These are phyloP conservation scores for Epichloe hybrida DNA, from an alignment of 2,329 filamentous ascomycete genomes.

Conservation along the genomic window DNA sequence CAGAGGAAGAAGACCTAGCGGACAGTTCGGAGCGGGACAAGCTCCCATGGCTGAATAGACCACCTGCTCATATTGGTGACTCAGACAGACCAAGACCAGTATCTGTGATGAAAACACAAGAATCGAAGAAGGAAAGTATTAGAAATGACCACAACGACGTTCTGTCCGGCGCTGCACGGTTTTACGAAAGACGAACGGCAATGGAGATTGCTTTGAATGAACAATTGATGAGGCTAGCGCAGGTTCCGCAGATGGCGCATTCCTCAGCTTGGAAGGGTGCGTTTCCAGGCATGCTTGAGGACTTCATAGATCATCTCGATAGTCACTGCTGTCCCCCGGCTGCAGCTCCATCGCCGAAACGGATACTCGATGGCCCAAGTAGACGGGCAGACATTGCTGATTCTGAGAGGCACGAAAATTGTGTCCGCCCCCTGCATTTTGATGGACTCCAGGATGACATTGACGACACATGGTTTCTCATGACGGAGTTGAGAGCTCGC, in stretches of 20 bases:
- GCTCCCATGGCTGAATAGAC: background rate
- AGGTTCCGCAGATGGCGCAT: too few species aligned
- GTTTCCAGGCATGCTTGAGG: conserved; percentile 1
- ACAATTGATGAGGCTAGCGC: background rate
- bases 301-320: conserved; percentile 3
- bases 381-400: background rate
- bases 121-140: background rate
- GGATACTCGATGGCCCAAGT: background rate
- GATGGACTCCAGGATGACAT: background rate
- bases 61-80: background rate
- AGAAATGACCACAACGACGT: background rate
- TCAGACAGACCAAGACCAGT: too few species aligned
- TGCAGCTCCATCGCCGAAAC: background rate
- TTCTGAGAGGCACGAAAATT: background rate
- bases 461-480: background rate
- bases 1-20: background rate
- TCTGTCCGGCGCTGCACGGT: background rate
- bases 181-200: background rate
- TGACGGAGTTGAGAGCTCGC: background rate
- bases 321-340: background rate
- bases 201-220: background rate
- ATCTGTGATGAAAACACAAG: background rate
- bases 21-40: background rate
- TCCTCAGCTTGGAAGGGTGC: background rate
- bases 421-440: background rate